A percentile compares a stretch with the other conserved stretches of the same genome.
Conservation (phyloP, 139 green algal genomes). For the Parachlorella kessleri region DNA sequence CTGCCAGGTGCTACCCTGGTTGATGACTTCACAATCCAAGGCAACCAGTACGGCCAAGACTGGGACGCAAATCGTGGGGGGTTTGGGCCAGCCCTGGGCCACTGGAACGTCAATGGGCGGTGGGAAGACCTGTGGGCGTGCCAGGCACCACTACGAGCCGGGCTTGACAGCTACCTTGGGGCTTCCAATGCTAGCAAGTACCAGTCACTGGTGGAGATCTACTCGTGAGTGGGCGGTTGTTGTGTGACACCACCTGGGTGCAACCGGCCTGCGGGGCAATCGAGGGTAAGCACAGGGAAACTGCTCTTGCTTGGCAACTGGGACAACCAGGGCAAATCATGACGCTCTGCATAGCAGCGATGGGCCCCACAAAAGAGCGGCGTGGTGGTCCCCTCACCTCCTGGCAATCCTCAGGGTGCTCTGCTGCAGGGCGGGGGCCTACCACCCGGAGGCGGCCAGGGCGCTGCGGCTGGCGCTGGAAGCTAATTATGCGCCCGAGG, state of each 20-base stretch:
- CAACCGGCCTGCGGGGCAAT: no score
- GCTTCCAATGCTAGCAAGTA: constrained; percentile 1
- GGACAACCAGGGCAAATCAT: no score
- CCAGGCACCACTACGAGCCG: constrained; percentile 5
- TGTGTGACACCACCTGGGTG: no score
- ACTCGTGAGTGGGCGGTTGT: not conserved
- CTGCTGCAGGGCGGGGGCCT: not conserved
- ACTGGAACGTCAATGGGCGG: constrained; percentile 22
- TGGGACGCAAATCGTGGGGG: constrained; percentile 13
- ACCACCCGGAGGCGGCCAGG: not conserved
- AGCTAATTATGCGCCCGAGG: not conserved
- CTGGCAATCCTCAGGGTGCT: not conserved
- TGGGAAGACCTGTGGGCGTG: constrained; percentile 29
- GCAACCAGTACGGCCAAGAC: constrained; percentile 19
- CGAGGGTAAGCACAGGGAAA: no score
- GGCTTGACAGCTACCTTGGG: constrained; percentile 19
- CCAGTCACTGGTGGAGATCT: not conserved
- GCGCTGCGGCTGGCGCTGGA: not conserved
- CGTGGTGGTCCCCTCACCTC: no score
- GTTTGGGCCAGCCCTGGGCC: not conserved
- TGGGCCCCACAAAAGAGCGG: no score
- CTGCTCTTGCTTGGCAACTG: no score
- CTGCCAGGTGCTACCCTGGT: constrained; percentile 8
- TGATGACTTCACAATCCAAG: constrained; percentile 11
- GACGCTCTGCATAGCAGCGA: no score